phyloP scores from a whole-genome alignment of 164 flowering plant genomes.

The Liriodendron chinense region DNA sequence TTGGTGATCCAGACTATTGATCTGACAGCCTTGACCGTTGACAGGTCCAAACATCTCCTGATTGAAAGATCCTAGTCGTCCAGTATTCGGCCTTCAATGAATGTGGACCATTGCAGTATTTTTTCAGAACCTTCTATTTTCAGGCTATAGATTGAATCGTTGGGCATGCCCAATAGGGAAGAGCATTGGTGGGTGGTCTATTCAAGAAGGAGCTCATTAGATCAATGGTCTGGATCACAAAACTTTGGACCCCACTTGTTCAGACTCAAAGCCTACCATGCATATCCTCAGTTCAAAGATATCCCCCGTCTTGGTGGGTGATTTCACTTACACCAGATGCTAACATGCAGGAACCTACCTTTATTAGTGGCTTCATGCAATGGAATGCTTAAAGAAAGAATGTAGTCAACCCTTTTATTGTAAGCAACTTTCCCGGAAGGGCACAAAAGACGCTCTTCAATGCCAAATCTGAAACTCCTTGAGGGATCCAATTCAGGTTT shows the following conservation, averaged over 20 bases:
- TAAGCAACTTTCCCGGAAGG: constrained; percentile 94
- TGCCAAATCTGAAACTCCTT: constrained; percentile 87
- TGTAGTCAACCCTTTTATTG: constrained; percentile 77
- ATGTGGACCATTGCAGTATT: neutral
- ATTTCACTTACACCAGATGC: too few species aligned
- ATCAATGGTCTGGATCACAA: neutral
- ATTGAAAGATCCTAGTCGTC: neutral
- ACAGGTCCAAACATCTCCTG: neutral
- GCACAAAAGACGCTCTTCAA: constrained; percentile 85
- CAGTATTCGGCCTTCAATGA: neutral
- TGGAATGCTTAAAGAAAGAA: constrained; percentile 86
- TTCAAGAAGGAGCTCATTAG: neutral
- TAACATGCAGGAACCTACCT: constrained; percentile 35
- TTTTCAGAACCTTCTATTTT: neutral
- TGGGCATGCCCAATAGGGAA: neutral
- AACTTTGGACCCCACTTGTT: too few species aligned
- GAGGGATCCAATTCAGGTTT: constrained; percentile 73
- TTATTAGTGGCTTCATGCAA: constrained; percentile 83
- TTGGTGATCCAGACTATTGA: neutral
- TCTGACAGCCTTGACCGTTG: neutral
- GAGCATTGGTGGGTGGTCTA: neutral
- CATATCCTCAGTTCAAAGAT: too few species aligned
- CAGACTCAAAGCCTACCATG: too few species aligned
- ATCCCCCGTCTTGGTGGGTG: too few species aligned
- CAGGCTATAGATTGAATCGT: neutral